These are phyloP conservation scores for Fusarium sterilihyphosum DNA, from an alignment of 2,329 filamentous ascomycete genomes.

Conservation along the genomic window DNA sequence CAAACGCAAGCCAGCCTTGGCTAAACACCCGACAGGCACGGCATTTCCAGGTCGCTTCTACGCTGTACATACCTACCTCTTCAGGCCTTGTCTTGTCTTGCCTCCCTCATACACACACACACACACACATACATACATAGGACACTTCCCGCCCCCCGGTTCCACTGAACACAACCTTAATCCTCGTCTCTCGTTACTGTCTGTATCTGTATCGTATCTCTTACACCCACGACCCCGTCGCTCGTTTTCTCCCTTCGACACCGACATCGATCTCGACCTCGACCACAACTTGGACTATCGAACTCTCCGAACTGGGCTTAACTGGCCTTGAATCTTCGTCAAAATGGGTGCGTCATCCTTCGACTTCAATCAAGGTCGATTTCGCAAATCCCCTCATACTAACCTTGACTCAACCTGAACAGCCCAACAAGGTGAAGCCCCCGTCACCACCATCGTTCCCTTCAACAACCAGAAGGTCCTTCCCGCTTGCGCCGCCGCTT, in stretches of 20 bases:
- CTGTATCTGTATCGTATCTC: not conserved
- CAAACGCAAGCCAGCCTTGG: constrained; percentile 34
- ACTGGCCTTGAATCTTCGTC: constrained; percentile 25
- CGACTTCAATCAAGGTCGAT: constrained; percentile 2
- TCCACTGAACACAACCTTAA: constrained; percentile 27
- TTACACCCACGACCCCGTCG: not conserved
- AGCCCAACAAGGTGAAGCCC: constrained; percentile 25
- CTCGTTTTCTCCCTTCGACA: constrained; percentile 16
- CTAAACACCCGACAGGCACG: constrained; percentile 10
- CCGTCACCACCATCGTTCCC: constrained; percentile 64
- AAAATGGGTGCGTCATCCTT: constrained; percentile 51
- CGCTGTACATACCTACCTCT: not conserved
- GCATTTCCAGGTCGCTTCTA: not conserved
- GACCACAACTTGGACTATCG: not conserved
- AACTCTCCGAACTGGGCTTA: not conserved
- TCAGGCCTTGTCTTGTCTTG: not conserved
- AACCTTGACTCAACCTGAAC: not conserved
- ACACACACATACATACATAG: constrained; percentile 19
- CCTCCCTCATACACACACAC: constrained; percentile 11
- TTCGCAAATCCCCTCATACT: constrained; percentile 25
- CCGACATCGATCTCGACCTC: not conserved
- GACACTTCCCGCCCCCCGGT: constrained; percentile 19
- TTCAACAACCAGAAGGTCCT: constrained; percentile 58
- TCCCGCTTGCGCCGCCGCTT: constrained; percentile 69
- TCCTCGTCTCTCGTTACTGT: constrained; percentile 17